These are phyloP conservation scores for Nephelium lappaceum DNA, from an alignment of 345 rosid species.

Conservation along the genomic window DNA sequence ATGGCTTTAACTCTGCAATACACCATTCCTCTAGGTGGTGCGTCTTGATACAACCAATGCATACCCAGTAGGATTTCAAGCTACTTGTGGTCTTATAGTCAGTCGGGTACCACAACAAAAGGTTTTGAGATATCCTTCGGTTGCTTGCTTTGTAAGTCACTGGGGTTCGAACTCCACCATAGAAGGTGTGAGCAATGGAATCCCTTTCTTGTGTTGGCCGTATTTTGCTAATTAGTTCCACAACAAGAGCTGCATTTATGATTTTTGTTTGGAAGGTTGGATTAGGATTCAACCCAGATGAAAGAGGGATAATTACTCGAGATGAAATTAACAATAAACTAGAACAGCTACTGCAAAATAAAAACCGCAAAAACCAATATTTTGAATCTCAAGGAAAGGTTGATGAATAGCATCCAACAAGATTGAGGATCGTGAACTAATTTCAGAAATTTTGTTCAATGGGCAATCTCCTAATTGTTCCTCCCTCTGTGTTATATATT, in stretches of 20 bases:
- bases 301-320: constrained; percentile 21
- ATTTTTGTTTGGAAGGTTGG: constrained; percentile 52
- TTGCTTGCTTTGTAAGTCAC: constrained; percentile 55
- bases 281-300: constrained; percentile 36
- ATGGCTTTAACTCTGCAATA: constrained; percentile 30
- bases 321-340: constrained; percentile 41
- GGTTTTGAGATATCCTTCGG: constrained; percentile 31
- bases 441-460: constrained; percentile 26
- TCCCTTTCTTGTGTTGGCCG: constrained; percentile 62
- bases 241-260: constrained; percentile 43
- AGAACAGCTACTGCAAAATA: constrained; percentile 30
- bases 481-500: no score
- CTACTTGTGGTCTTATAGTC: constrained; percentile 17
- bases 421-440: constrained; percentile 32
- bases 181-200: constrained; percentile 51
- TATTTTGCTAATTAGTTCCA: constrained; percentile 48
- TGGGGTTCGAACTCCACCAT: constrained; percentile 72
- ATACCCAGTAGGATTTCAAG: constrained; percentile 17
- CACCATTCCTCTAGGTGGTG: constrained; percentile 25
- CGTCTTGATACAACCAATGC: not conserved
- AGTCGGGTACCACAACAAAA: constrained; percentile 48
- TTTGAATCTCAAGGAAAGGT: constrained; percentile 29
- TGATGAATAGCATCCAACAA: constrained; percentile 16
- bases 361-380: constrained; percentile 22
- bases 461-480: constrained; percentile 22